Evolutionary conservation across 2,329 filamentous ascomycete species (phyloP), one percentile per base, ranked within the genome.

Genomic region (Sporothrix brasiliensis): DNA sequence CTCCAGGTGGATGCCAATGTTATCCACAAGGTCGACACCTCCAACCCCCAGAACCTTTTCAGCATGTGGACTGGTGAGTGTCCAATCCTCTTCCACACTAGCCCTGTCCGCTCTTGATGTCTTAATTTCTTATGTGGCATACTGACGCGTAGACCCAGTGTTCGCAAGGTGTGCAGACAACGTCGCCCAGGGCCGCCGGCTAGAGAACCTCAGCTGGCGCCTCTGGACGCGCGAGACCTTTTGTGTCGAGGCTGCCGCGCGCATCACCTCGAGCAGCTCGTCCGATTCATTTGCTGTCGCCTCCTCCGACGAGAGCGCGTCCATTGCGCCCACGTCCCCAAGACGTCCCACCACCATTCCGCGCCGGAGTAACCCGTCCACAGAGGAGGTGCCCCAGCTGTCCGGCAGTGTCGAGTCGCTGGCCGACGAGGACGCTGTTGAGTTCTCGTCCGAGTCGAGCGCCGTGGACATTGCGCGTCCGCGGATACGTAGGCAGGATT

Each of bases 201-300:
- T 97, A 78, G 95, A 98, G 80, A 98, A 99, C 82, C 85, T 99
- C 73, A 96, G 92, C 79, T 98, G 95, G 95, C 86, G 95, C 76
- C 83, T 98, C 73, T 98, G 94, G 94, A 96, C 93, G 76, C 88
- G 93, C 77, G 94, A 98, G 79, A 94, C 92, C 13, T 93, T 97
- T 76, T 97, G 94, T 81, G 94, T 91, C 80, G 90, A 92, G 73
- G 86, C 61, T n/a, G 47, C 34, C 14, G 67, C 44, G 7, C 58
- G 54, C 21, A 24, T 70, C 34, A 49, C 68, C 16, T 30, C 44
- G 2, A 61, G 27, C 27, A 39, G n/a, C 4, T 53, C 44, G 10
- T 30, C 63, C 49, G 69, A 30, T 50, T 71, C 69, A 1, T 69
- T 70, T 16, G 53, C 61, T 16, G 34, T 60, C 10, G 27, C 54